Conservation (phyloP, 108 stramenopile genomes). For the Aureococcus anophagefferens region DNA sequence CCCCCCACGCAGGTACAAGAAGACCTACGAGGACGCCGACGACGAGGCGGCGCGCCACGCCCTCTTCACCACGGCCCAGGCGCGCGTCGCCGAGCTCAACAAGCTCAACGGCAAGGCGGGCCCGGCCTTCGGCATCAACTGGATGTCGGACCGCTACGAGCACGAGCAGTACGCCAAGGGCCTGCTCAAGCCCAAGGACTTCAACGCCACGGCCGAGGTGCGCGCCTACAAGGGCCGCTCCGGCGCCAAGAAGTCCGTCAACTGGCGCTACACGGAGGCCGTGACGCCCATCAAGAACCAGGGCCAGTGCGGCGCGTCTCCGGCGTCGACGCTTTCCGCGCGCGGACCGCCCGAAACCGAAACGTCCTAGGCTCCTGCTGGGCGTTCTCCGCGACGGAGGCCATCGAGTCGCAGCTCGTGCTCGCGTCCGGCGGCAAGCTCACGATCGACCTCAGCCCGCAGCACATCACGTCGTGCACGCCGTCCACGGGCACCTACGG, state of each 20-base stretch:
- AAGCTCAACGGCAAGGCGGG: conserved; percentile 2
- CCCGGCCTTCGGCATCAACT: conserved; percentile 1
- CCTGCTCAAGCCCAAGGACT: neutral
- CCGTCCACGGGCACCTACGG: conserved; percentile 29
- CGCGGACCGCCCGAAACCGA: too few relatives aligned
- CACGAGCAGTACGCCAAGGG: neutral
- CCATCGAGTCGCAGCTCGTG: conserved; percentile 69
- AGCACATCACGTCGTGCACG: conserved; percentile 43
- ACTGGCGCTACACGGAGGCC: neutral
- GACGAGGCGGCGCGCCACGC: too few relatives aligned
- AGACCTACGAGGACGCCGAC: too few relatives aligned
- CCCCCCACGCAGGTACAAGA: too few relatives aligned
- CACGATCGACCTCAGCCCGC: conserved; percentile 51
- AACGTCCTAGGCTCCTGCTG: conserved; percentile 95
- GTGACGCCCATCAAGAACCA: conserved; percentile 49
- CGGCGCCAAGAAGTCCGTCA: neutral
- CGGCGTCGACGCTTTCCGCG: too few relatives aligned
- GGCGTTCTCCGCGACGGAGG: conserved; percentile 90
- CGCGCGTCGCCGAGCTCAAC: too few relatives aligned
- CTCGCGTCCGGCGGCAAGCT: conserved; percentile 37
- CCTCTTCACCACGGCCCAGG: too few relatives aligned
- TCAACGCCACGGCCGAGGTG: conserved; percentile 1
- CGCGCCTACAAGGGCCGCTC: neutral
- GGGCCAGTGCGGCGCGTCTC: conserved; percentile 76
- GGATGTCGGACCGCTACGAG: neutral